phyloP scores from a whole-genome alignment of 148 eudicot species.

The Polygonum aviculare region DNA sequence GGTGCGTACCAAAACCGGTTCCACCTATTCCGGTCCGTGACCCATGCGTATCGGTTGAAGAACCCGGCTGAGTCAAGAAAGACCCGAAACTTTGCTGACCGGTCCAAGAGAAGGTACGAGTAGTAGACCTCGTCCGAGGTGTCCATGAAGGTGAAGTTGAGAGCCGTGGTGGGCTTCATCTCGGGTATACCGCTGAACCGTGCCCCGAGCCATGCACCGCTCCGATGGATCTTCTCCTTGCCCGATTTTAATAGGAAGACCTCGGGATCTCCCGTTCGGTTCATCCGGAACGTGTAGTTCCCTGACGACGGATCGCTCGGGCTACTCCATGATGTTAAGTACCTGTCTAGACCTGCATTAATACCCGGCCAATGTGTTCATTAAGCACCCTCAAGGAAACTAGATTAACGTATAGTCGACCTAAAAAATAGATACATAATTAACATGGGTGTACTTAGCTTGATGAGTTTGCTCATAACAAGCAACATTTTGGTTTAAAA shows the following conservation, averaged over 20 bases:
- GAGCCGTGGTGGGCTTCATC: slow-evolving; percentile 14
- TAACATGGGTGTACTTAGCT: too few species aligned
- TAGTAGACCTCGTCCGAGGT: slow-evolving; percentile 17
- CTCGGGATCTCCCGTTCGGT: slow-evolving; percentile 31
- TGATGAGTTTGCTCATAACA: too few species aligned
- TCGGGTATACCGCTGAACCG: slow-evolving; percentile 44
- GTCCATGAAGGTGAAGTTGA: slow-evolving; percentile 13
- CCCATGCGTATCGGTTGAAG: slow-evolving; percentile 24
- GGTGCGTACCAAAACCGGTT: slow-evolving; percentile 51
- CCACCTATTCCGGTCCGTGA: slow-evolving; percentile 32
- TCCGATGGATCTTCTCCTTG: slow-evolving; percentile 13
- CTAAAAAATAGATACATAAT: too few species aligned
- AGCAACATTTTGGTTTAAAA: too few species aligned
- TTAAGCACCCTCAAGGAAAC: too few species aligned
- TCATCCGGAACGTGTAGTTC: slow-evolving; percentile 18
- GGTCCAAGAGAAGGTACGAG: slow-evolving; percentile 11
- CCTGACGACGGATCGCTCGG: slow-evolving; percentile 34
- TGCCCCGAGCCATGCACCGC: slow-evolving; percentile 56
- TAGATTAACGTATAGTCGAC: too few species aligned
- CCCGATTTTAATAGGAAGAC: slow-evolving; percentile 5
- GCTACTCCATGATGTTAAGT: slow-evolving; percentile 31
- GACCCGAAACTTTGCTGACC: slow-evolving; percentile 21
- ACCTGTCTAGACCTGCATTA: slow-evolving; percentile 26
- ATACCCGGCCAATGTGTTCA: slow-evolving; percentile 16
- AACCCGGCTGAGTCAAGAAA: slow-evolving; percentile 18